Percentiles rank a stretch among this genome's conserved stretches.
phyloP scores from a whole-genome alignment of 139 green algal species.

The Closterium sp. region DNA sequence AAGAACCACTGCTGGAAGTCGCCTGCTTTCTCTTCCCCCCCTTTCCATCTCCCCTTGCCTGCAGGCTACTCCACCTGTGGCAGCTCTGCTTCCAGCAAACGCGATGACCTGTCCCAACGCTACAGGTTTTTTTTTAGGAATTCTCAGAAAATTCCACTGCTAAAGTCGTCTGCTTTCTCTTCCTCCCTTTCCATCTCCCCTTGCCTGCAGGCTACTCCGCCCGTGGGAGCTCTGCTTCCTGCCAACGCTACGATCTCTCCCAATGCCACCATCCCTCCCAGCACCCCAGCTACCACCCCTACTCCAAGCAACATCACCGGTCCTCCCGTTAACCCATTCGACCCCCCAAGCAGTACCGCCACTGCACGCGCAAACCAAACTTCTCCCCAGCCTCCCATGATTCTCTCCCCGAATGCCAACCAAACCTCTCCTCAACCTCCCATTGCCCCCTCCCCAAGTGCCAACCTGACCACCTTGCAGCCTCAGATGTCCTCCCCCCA shows the following conservation, averaged over 20 bases:
- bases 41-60: neutral
- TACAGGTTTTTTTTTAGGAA: no score
- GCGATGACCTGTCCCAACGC: neutral
- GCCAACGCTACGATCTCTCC: neutral
- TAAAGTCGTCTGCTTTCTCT: neutral
- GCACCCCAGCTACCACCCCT: no score
- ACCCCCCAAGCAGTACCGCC: neutral
- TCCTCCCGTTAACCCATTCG: no score
- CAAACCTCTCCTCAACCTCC: no score
- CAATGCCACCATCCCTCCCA: no score
- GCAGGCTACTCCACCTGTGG: no score
- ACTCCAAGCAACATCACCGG: no score
- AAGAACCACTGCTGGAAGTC: neutral
- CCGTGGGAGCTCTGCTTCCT: no score
- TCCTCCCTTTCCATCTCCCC: neutral
- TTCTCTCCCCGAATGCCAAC: neutral
- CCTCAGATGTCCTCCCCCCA: neutral
- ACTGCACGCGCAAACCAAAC: neutral
- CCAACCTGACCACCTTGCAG: neutral
- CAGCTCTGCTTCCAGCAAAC: neutral
- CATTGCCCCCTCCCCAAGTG: no score
- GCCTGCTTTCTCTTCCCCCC: neutral
- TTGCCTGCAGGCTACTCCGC: no score
- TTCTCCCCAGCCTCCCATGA: neutral
- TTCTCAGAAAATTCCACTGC: no score